A percentile compares a stretch with the other conserved stretches of the same genome.
Conservation (phyloP, 495 filamentous ascomycete species). For the Penicillium macrosclerotiorum region DNA sequence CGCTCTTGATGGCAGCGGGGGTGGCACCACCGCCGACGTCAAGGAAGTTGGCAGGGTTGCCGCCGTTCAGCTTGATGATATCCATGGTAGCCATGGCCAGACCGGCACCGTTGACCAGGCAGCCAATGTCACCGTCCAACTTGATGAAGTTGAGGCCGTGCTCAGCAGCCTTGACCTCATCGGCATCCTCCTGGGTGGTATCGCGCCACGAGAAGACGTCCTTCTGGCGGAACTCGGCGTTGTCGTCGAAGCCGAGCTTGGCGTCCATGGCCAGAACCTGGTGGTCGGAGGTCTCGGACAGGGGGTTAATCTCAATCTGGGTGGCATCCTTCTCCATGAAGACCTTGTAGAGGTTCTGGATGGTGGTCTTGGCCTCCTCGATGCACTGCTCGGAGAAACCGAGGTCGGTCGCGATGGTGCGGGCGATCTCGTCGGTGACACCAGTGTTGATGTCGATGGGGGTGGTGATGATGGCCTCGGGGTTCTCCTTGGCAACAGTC, state of each 20-base stretch:
- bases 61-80: slow-evolving; percentile 99
- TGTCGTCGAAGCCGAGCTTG: slow-evolving; percentile 97
- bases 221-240: slow-evolving; percentile 96
- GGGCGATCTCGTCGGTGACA: slow-evolving; percentile 92
- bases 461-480: slow-evolving; percentile 89
- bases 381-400: slow-evolving; percentile 97
- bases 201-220: slow-evolving; percentile 94
- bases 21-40: slow-evolving; percentile 98
- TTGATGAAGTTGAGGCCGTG: slow-evolving; percentile 98
- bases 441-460: slow-evolving; percentile 91
- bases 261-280: slow-evolving; percentile 98
- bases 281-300: slow-evolving; percentile 96
- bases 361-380: slow-evolving; percentile 87
- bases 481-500: slow-evolving; percentile 94
- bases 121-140: slow-evolving; percentile 98
- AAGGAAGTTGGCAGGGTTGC: slow-evolving; percentile 94
- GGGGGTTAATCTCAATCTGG: slow-evolving; percentile 98
- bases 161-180: slow-evolving; percentile 95
- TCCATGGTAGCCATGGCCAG: slow-evolving; percentile 99
- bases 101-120: slow-evolving; percentile 97
- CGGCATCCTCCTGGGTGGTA: slow-evolving; percentile 89
- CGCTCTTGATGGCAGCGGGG: slow-evolving; percentile 91
- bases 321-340: slow-evolving; percentile 98
- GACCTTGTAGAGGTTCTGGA: slow-evolving; percentile 97
- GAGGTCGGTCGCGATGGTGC: slow-evolving; percentile 83